Base-by-base conservation (phyloP, 495 filamentous ascomycete species). In the Lophiotrema nucula region DNA sequence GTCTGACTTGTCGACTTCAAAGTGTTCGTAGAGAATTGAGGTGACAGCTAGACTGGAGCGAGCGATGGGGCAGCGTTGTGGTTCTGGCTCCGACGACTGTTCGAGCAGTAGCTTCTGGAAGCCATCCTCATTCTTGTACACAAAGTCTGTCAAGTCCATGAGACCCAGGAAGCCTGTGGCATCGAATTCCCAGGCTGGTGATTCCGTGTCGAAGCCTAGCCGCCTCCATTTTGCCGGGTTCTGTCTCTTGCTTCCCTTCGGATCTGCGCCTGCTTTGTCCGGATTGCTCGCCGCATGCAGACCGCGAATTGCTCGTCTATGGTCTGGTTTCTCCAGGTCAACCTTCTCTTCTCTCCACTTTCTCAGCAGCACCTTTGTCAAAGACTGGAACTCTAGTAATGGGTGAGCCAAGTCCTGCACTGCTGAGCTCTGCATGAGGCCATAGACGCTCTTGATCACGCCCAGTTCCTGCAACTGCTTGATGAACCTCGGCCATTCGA, bases 131-230 rank as follows among this genome's bases (percentile, higher is more conserved):
- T 95, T 83, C 67, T 88, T 95, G 62, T 86, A 80, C 45, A 95
- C 88, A 70, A 88, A 99, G 71, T 97, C 91, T 5, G 89, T 91
- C 66, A 97, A 68, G 70, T 99, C 93, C 90, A 97, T 96, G 85
- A 99, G 89, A 19, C 95, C 93, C 38, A 99, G 72, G 68, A 92
- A 97, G 1, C 93, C 93, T 16, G 86, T 84, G 22, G 83, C 78
- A 2, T 90, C 84, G 71, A 99, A 97, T 63, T 97, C 93, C 59
- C 77, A 73, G 0, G 84, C 84, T 10, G 93, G 93, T 54, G 79
- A 88, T 68, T 97, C 95, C 0, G 89, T 86, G 71, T 93, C 88
- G 66, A 99, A 99, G 2, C 93, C 93, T 31, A 98, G 71, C 38
- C 92, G 78, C 53, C 91, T 77, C 93, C 93, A 98, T 72, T 96